phyloP scores from a whole-genome alignment of 257 asterid genomes.

The Lycium ferocissimum region DNA sequence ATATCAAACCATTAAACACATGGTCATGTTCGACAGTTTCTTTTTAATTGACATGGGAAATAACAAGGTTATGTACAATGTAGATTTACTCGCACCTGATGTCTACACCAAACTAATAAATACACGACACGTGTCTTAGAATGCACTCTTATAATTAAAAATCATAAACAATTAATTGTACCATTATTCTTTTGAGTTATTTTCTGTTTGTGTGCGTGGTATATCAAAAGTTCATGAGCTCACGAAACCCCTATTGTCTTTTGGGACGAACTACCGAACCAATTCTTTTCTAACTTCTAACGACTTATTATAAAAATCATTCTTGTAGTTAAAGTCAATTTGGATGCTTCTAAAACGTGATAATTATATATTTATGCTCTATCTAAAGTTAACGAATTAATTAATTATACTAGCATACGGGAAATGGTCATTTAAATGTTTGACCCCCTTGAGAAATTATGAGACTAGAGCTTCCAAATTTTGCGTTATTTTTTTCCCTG shows the following conservation, averaged over 20 bases:
- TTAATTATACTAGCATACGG: too few species aligned
- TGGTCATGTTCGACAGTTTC: neutral
- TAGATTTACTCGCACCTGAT: too few species aligned
- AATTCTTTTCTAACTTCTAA: neutral
- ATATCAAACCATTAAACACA: neutral
- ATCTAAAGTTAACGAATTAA: neutral
- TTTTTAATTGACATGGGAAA: neutral
- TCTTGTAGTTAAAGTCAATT: neutral
- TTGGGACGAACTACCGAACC: neutral
- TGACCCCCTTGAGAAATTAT: too few species aligned
- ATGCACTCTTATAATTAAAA: too few species aligned
- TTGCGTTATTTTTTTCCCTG: too few species aligned
- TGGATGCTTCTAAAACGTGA: neutral
- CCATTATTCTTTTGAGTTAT: too few species aligned
- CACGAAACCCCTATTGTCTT: neutral
- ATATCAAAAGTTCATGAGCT: neutral
- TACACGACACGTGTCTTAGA: too few species aligned
- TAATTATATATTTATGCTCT: neutral
- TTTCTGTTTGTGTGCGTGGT: neutral
- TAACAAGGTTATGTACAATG: too few species aligned
- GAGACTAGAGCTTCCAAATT: too few species aligned
- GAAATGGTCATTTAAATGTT: too few species aligned
- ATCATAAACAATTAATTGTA: too few species aligned
- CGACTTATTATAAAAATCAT: neutral
- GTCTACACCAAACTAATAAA: too few species aligned